Percentiles rank a stretch among this genome's conserved stretches.
phyloP scores from a whole-genome alignment of 2,329 filamentous ascomycete species.

The Fusarium beomiforme region DNA sequence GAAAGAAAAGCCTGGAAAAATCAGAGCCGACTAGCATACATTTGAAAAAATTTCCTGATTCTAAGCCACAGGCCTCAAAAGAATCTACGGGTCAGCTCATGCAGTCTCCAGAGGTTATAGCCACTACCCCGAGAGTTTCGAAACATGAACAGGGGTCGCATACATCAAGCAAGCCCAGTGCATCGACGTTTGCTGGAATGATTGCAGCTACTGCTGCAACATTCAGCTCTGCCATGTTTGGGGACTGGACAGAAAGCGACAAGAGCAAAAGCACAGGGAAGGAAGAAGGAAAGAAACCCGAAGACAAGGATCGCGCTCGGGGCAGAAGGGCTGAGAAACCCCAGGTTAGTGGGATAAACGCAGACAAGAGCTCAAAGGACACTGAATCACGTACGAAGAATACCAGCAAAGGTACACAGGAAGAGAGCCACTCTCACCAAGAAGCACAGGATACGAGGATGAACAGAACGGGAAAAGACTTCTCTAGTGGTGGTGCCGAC shows the following conservation, averaged over 20 bases:
- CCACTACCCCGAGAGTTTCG: background rate
- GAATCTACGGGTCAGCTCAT: background rate
- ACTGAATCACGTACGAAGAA: background rate
- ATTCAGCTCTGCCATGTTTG: constrained; percentile 25
- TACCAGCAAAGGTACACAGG: constrained; percentile 43
- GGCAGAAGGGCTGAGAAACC: background rate
- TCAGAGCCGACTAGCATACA: background rate
- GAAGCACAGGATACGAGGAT: background rate
- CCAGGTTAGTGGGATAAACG: background rate
- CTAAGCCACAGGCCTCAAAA: constrained; percentile 2
- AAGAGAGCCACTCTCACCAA: constrained; percentile 15
- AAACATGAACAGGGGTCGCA: background rate
- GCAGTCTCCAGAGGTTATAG: background rate
- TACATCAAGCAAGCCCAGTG: background rate
- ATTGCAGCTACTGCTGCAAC: constrained; percentile 37
- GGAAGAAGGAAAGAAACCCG: constrained; percentile 1
- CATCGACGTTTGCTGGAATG: constrained; percentile 19
- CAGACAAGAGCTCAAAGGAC: background rate
- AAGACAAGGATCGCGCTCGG: background rate
- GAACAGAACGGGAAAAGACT: constrained; percentile 32
- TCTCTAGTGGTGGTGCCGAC: constrained; percentile 42
- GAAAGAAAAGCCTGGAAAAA: constrained; percentile 32
- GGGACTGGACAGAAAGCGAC: constrained; percentile 45
- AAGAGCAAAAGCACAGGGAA: constrained; percentile 52
- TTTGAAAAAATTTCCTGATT: constrained; percentile 8